Evolutionary conservation across 805 yeast species (phyloP), one percentile per base, ranked within the genome.

Genomic region (Danielia oregonensis): DNA sequence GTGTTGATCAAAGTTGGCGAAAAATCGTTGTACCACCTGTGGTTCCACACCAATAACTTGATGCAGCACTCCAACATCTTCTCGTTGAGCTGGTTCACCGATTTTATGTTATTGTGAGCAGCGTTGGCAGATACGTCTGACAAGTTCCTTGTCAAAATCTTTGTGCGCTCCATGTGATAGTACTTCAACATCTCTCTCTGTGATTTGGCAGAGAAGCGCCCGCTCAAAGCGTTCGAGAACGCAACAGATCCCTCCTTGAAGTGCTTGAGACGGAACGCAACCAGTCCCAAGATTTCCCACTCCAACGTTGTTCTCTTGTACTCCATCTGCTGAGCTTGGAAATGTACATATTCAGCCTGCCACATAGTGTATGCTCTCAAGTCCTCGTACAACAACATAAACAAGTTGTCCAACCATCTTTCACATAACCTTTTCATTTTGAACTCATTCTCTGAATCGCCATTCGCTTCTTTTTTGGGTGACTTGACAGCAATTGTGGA

Each of bases 11-110:
- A 65, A 30, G 67, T 66, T 14, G 94, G 85, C 6, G 94, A 80
- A 54, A 88, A 91, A 46, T 91, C 96, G 44, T 81, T 76, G 63
- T 91, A 94, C 98, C 98, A 93, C 54, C 98, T 77, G 59, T 89
- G 97, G 54, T 87, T 84, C 97, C 97, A 94, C n/a, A 93, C 95
- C n/a, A 82, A 65, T 34, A 93, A 65, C 50, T 83, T 84, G 23
- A 89, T 86, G 37, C 79, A 61, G 15, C 82, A 64, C 37, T 82
- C 87, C 39, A 89, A 66, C 9, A 86, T 76, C 43, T 71, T 68
- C 32, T 70, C 74, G 51, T 79, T 78, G 33, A 75, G 54, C 34
- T 61, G 66, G 32, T 57, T 60, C 17, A 70, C 53, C 17, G 63
- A 59, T 37, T 67, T 70, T 32, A 61, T 51, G 45, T 55, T 60